Percentiles rank a stretch among this genome's conserved stretches.
Evolutionary conservation across 1,139 yeast species (phyloP).

Genomic region (Sugiyamaella xylanicola): DNA sequence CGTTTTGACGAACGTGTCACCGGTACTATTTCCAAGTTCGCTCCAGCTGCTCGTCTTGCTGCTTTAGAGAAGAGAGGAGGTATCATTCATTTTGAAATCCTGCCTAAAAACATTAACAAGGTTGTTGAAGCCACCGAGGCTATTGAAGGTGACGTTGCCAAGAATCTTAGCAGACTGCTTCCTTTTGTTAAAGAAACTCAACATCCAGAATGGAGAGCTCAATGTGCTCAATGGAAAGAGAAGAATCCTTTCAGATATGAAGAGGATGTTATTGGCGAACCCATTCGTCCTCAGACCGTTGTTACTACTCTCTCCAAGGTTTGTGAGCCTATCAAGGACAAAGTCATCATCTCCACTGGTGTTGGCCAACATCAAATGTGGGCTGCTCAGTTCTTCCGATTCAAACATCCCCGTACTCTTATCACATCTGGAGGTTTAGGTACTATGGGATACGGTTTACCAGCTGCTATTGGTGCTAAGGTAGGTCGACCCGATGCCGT

Average conservation of each 20-base stretch:
- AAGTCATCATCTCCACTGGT: constrained; percentile 91
- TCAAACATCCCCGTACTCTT: constrained; percentile 89
- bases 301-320: constrained; percentile 76
- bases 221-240: constrained; percentile 78
- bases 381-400: constrained; percentile 97
- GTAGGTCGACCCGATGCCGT: constrained; percentile 91
- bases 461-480: constrained; percentile 98
- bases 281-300: constrained; percentile 91
- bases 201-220: constrained; percentile 79
- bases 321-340: constrained; percentile 61
- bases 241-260: constrained; percentile 84
- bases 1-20: constrained; percentile 99
- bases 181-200: constrained; percentile 67
- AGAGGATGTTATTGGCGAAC: constrained; percentile 61
- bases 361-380: constrained; percentile 99
- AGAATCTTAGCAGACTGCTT: constrained; percentile 69
- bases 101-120: constrained; percentile 95
- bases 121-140: constrained; percentile 98
- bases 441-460: constrained; percentile 97
- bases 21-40: constrained; percentile 79
- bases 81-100: constrained; percentile 91
- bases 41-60: constrained; percentile 90
- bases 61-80: constrained; percentile 92
- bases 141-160: constrained; percentile 91
- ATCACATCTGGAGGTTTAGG: constrained; percentile 98